Conservation (phyloP, 1,139 yeast genomes). For the Hemisphaericaspora xylanilytica region DNA sequence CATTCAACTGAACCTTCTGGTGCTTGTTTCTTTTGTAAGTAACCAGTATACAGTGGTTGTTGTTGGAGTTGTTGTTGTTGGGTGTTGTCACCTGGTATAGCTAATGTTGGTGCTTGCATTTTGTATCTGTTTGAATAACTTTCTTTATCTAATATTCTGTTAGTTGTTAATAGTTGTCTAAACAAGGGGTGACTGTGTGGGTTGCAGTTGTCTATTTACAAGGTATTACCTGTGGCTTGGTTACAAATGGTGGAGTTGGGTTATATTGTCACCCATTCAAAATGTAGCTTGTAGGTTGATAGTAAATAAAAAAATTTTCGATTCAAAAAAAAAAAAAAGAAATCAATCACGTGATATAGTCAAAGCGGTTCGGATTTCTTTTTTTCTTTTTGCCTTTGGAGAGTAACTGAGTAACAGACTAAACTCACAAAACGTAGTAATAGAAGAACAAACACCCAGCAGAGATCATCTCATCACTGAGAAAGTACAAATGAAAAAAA, state of each 20-base stretch:
- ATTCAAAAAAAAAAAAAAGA: not conserved
- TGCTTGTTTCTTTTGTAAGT: constrained; percentile 41
- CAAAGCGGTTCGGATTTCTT: constrained; percentile 3
- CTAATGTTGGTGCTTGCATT: constrained; percentile 57
- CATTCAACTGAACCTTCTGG: constrained; percentile 55
- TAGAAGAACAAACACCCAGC: too few relatives aligned
- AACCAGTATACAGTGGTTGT: constrained; percentile 37
- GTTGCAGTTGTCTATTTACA: not conserved
- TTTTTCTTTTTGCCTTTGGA: not conserved
- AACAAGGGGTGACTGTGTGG: too few relatives aligned
- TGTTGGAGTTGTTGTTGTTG: constrained; percentile 17
- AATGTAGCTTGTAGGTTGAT: too few relatives aligned
- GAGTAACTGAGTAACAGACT: too few relatives aligned
- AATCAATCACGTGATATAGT: not conserved
- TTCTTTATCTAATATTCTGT: too few relatives aligned
- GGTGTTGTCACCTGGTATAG: constrained; percentile 55
- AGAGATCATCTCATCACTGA: constrained; percentile 3
- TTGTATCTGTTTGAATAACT: not conserved
- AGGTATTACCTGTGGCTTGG: not conserved
- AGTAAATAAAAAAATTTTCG: not conserved
- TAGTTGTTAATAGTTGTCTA: too few relatives aligned
- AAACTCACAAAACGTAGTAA: too few relatives aligned
- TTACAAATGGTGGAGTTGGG: not conserved
- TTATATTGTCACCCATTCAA: too few relatives aligned
- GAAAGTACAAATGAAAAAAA: not conserved